Evolutionary conservation across 805 yeast species (phyloP).

Genomic region (Nakazawaea sp.): DNA sequence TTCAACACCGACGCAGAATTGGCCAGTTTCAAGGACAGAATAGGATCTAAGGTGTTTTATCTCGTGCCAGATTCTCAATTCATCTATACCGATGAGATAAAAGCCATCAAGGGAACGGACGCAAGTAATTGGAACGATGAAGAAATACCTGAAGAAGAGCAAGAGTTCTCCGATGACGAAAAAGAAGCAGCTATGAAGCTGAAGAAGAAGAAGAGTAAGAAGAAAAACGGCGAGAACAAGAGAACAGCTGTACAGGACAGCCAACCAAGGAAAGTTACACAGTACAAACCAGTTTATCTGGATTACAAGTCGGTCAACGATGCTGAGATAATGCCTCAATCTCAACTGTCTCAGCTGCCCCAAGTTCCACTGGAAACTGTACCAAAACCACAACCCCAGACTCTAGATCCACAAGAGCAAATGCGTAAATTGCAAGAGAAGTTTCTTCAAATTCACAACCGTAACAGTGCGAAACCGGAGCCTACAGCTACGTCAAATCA

Average conservation of each 20-base stretch:
- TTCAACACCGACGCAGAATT: constrained; percentile 47
- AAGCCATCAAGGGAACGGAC: constrained; percentile 76
- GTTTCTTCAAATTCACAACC: constrained; percentile 8
- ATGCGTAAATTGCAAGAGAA: constrained; percentile 16
- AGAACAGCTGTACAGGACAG: constrained; percentile 5
- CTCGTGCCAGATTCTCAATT: constrained; percentile 80
- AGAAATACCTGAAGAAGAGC: constrained; percentile 88
- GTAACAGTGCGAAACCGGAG: constrained; percentile 3
- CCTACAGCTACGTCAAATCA: neutral
- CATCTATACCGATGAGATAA: constrained; percentile 66
- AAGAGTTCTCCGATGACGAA: constrained; percentile 94
- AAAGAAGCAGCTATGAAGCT: constrained; percentile 68
- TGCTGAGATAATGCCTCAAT: neutral
- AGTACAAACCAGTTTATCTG: constrained; percentile 6
- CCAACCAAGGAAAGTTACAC: constrained; percentile 1
- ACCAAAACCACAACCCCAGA: neutral
- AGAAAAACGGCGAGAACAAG: constrained; percentile 24
- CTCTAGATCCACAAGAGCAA: constrained; percentile 9
- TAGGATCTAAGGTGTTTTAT: constrained; percentile 59
- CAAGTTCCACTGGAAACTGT: neutral
- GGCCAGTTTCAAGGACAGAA: constrained; percentile 35
- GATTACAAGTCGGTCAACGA: constrained; percentile 4
- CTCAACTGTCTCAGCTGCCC: neutral
- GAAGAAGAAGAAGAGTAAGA: constrained; percentile 53
- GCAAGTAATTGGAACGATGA: constrained; percentile 95